Evolutionary conservation across 1,139 yeast species (phyloP).

Genomic region (Lodderomyces parapsilosis): DNA sequence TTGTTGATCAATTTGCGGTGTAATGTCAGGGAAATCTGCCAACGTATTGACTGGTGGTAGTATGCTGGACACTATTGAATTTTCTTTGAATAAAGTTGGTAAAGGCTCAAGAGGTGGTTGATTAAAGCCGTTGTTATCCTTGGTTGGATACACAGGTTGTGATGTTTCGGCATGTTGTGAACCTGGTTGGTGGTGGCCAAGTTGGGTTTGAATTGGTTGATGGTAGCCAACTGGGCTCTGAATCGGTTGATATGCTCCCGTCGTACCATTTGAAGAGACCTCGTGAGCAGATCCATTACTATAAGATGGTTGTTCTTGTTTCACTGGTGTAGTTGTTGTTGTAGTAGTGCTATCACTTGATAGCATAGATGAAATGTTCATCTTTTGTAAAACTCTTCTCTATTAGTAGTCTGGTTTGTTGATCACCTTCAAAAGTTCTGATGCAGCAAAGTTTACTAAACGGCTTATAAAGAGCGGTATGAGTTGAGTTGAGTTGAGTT

Average conservation of each 20-base stretch:
- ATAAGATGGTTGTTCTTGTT: conserved; percentile 2
- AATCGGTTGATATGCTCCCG: background rate
- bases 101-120: conserved; percentile 1
- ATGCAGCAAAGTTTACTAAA: no score
- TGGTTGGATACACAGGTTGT: background rate
- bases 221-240: background rate
- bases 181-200: background rate
- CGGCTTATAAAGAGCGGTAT: background rate
- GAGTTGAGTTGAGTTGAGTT: background rate
- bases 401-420: no score
- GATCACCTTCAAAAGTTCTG: no score
- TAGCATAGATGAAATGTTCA: conserved; percentile 46
- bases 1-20: conserved; percentile 11
- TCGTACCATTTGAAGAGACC: background rate
- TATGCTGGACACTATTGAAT: conserved; percentile 11
- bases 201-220: background rate
- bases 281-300: background rate
- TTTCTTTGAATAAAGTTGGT: conserved; percentile 2
- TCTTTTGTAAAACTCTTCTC: no score
- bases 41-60: conserved; percentile 5
- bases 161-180: background rate
- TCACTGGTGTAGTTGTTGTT: conserved; percentile 1
- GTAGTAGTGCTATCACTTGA: conserved; percentile 22
- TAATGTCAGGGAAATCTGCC: background rate
- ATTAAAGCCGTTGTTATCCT: background rate